Base-by-base conservation (phyloP, 2,329 filamentous ascomycete genomes). In the Neonectria punicea region DNA sequence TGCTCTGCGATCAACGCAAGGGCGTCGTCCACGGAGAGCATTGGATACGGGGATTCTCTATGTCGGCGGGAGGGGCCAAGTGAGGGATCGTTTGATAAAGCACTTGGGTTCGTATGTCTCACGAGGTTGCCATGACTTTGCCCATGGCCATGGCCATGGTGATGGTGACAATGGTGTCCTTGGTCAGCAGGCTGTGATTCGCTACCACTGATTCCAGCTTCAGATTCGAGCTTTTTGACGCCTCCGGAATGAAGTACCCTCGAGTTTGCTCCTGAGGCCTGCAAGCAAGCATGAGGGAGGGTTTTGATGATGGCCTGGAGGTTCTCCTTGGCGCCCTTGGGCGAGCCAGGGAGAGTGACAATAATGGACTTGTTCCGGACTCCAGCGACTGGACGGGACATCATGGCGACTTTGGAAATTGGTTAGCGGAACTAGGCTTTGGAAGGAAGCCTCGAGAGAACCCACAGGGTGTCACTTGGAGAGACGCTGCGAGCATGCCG, bases 291-390 rank as follows among this genome's bases (percentile, higher is more conserved):
- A 80, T 99, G 96, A 0, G 95, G 94, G 6, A 99, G 81, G n/a
- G 95, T 89, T 76, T 94, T 97, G 67, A 99, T 83, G 7, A 99
- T 85, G 1, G 94, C 90, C 75, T 96, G 90, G 0, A 99, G 86
- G 75, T 98, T 99, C 82, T 99, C 96, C 74, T 90, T 93, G 9
- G 96, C 96, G 1, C 94, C 96, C 78, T 98, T 98, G 0, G 96
- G 96, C 0, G 95, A 98, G 1, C 96, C 96, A 0, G 96, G 96
- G 4, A 99, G 83, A 0, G 96, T 99, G 67, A 98, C 81, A 25
- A 99, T 92, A 57, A 99, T 80, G 1, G 93, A 91, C 65, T 89
- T 89, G 67, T 95, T 90, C 34, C 96, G 86, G 3, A 97, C 90
- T 3, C 96, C 96, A 22, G 96, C 96, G 13, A 97, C 92, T 5